These are phyloP conservation scores for Didymella pomorum DNA, from an alignment of 2,329 filamentous ascomycete species.

Conservation along the genomic window DNA sequence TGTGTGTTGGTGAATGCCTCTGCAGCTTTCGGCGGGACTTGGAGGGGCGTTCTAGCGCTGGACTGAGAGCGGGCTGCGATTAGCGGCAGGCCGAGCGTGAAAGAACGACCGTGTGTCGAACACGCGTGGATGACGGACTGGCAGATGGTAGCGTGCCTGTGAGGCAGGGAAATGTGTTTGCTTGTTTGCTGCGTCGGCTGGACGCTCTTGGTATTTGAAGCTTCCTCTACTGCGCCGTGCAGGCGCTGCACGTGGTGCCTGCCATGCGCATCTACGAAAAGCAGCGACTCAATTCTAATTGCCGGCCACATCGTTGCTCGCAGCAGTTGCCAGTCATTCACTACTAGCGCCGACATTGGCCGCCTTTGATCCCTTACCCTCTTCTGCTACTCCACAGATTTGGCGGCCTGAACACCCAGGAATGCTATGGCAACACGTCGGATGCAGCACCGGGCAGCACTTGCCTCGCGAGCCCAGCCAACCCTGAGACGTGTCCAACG, in stretches of 20 bases:
- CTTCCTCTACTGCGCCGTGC: constrained; percentile 6
- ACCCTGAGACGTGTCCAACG: constrained; percentile 8
- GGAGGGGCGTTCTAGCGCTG: constrained; percentile 22
- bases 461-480: constrained; percentile 12
- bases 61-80: constrained; percentile 12
- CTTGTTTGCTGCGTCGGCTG: neutral
- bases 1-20: constrained; percentile 41
- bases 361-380: constrained; percentile 11
- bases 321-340: constrained; percentile 18
- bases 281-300: constrained; percentile 12
- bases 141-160: constrained; percentile 8
- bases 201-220: neutral
- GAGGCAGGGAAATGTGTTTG: constrained; percentile 1
- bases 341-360: constrained; percentile 22
- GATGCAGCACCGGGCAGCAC: constrained; percentile 4
- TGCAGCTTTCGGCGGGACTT: constrained; percentile 48
- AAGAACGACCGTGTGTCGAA: constrained; percentile 17
- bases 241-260: constrained; percentile 17
- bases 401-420: constrained; percentile 14
- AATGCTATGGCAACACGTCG: constrained; percentile 18
- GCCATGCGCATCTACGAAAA: constrained; percentile 17
- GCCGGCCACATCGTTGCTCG: constrained; percentile 5
- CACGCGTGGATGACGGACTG: constrained; percentile 13
- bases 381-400: constrained; percentile 19
- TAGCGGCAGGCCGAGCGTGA: constrained; percentile 19